Evolutionary conservation across 352 stramenopile genomes (phyloP).

Genomic region (Phytopythium oedochilum): DNA sequence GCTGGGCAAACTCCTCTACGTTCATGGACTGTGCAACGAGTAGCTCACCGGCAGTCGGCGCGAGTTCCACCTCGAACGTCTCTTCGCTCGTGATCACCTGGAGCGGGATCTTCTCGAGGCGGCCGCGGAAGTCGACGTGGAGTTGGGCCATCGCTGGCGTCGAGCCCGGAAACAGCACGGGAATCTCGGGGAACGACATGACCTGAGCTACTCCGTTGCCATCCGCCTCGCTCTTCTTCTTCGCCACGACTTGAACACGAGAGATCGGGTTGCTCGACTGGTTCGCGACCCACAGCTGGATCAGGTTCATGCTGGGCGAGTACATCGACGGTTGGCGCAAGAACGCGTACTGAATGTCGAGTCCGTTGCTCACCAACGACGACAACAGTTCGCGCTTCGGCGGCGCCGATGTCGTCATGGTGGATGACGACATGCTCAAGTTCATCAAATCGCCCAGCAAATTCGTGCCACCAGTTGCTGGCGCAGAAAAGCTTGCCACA

Average conservation of each 20-base stretch:
- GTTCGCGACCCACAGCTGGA: slow-evolving; percentile 72
- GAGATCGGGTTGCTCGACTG: slow-evolving; percentile 58
- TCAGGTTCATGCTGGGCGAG: slow-evolving; percentile 59
- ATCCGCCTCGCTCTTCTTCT: slow-evolving; percentile 10
- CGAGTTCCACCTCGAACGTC: slow-evolving; percentile 52
- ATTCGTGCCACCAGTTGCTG: slow-evolving; percentile 11
- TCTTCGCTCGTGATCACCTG: slow-evolving; percentile 52
- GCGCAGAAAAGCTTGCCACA: slow-evolving; percentile 9
- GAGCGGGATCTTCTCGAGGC: slow-evolving; percentile 61
- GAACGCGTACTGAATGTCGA: slow-evolving; percentile 67
- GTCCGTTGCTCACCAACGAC: slow-evolving; percentile 41
- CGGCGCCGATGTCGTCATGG: slow-evolving; percentile 18
- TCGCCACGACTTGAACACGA: slow-evolving; percentile 33
- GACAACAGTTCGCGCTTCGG: slow-evolving; percentile 46
- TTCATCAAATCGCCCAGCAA: slow-evolving; percentile 61
- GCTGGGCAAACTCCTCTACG: slow-evolving; percentile 66
- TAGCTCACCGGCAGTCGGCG: slow-evolving; percentile 58
- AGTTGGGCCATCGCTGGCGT: slow-evolving; percentile 72
- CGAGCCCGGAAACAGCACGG: slow-evolving; percentile 76
- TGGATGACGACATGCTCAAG: slow-evolving; percentile 39
- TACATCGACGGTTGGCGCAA: slow-evolving; percentile 56
- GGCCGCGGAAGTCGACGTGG: slow-evolving; percentile 78
- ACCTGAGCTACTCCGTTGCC: slow-evolving; percentile 26
- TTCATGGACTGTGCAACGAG: slow-evolving; percentile 68
- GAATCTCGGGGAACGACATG: slow-evolving; percentile 76